These are phyloP conservation scores for Clarireedia sp. DNA, from an alignment of 2,329 filamentous ascomycete genomes.

Conservation along the genomic window DNA sequence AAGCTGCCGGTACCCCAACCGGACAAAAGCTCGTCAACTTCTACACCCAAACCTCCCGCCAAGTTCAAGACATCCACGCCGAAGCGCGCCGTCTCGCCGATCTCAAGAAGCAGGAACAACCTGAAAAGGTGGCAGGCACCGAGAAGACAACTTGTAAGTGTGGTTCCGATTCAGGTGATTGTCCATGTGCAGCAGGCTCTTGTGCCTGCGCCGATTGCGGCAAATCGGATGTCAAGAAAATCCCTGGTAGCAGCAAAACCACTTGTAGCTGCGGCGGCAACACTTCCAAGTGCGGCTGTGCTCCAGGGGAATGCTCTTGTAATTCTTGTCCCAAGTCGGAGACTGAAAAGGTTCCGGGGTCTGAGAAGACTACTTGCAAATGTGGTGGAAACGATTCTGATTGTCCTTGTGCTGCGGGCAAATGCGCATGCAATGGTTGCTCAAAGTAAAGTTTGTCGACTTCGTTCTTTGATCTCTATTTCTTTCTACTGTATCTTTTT, in stretches of 20 bases:
- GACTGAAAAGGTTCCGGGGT: conserved; percentile 29
- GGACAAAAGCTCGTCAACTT: conserved; percentile 83
- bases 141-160: conserved; percentile 41
- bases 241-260: conserved; percentile 33
- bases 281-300: conserved; percentile 31
- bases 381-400: conserved; percentile 30
- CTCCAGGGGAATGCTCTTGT: conserved; percentile 33
- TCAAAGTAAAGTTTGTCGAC: conserved; percentile 13
- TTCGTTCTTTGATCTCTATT: conserved; percentile 1
- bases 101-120: conserved; percentile 63
- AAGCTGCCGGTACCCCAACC: conserved; percentile 78
- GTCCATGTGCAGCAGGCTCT: conserved; percentile 37
- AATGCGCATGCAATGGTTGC: conserved; percentile 28
- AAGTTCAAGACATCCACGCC: conserved; percentile 87
- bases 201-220: conserved; percentile 39
- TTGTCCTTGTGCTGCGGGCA: conserved; percentile 27
- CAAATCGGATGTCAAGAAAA: conserved; percentile 36
- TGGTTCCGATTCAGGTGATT: conserved; percentile 33
- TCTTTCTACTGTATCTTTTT: conserved; percentile 13
- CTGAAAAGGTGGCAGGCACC: conserved; percentile 30
- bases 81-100: conserved; percentile 86
- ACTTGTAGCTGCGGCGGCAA: conserved; percentile 34
- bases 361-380: conserved; percentile 32
- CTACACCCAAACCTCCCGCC: conserved; percentile 76
- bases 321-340: conserved; percentile 33